These are phyloP conservation scores for Adiantum capillusveneris DNA, from an alignment of 75 land plant genomes.

Conservation along the genomic window DNA sequence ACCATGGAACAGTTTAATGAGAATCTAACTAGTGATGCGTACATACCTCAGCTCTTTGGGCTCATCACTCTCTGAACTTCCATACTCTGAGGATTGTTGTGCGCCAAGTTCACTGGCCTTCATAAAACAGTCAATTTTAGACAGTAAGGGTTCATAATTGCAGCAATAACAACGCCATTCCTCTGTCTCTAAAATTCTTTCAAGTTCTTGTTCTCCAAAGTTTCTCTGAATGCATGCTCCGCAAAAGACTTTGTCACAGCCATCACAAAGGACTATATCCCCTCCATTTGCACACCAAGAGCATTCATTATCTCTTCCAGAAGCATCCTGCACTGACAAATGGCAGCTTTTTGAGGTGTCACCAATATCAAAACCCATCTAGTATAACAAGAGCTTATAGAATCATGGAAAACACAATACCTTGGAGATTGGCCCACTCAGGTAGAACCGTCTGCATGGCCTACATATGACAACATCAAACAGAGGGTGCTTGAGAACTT, in stretches of 20 bases:
- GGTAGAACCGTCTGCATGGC: constrained; percentile 38
- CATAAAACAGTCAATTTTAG: constrained; percentile 9
- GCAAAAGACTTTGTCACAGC: constrained; percentile 69
- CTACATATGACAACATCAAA: constrained; percentile 59
- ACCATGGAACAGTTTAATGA: no score
- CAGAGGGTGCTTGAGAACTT: constrained; percentile 56
- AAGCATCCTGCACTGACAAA: constrained; percentile 45
- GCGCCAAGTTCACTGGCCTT: constrained; percentile 19
- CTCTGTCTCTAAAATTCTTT: constrained; percentile 19
- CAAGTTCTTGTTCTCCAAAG: constrained; percentile 40
- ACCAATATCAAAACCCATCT: no score
- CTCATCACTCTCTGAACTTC: background rate
- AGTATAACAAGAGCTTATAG: no score
- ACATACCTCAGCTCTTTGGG: background rate
- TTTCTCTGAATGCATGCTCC: constrained; percentile 48
- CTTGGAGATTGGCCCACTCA: constrained; percentile 40
- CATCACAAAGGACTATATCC: constrained; percentile 52
- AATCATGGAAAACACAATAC: constrained; percentile 17
- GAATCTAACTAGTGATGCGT: no score
- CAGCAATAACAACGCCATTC: constrained; percentile 73
- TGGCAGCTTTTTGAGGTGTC: no score
- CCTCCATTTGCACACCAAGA: constrained; percentile 76
- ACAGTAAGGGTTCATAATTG: constrained; percentile 39
- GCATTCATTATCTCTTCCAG: constrained; percentile 69
- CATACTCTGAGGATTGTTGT: background rate